phyloP scores from a whole-genome alignment of 1,284 basidiomycete genomes.

The Sporisorium sorghi region DNA sequence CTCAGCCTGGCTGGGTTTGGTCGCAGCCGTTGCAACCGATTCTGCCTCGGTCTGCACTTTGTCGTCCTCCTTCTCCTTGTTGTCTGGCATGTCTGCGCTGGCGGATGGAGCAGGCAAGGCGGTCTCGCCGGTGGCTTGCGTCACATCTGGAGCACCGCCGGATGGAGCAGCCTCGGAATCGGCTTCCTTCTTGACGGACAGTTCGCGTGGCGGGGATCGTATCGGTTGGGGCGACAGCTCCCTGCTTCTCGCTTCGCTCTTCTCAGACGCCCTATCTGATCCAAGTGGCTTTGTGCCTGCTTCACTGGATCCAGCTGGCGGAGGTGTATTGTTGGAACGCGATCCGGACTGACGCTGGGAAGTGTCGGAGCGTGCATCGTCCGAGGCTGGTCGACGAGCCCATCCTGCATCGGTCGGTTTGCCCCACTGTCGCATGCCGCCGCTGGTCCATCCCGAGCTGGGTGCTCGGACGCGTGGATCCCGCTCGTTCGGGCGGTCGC shows the following conservation, averaged over 20 bases:
- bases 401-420: constrained; percentile 38
- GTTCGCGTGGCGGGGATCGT: constrained; percentile 7
- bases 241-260: constrained; percentile 29
- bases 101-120: neutral
- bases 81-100: neutral
- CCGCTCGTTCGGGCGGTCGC: constrained; percentile 32
- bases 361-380: constrained; percentile 33
- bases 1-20: neutral
- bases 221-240: constrained; percentile 28
- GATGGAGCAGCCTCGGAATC: neutral
- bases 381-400: constrained; percentile 32
- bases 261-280: constrained; percentile 34
- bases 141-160: neutral
- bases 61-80: neutral
- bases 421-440: constrained; percentile 44
- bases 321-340: constrained; percentile 34
- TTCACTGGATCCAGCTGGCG: constrained; percentile 29
- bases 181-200: neutral
- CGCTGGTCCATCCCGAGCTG: constrained; percentile 24
- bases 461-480: constrained; percentile 26
- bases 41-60: neutral
- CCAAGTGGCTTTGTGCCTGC: constrained; percentile 8
- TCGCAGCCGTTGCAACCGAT: neutral
- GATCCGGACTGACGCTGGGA: constrained; percentile 25
- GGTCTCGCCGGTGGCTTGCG: neutral